phyloP scores from a whole-genome alignment of 805 yeast genomes.

The Yarrowia sp. region DNA sequence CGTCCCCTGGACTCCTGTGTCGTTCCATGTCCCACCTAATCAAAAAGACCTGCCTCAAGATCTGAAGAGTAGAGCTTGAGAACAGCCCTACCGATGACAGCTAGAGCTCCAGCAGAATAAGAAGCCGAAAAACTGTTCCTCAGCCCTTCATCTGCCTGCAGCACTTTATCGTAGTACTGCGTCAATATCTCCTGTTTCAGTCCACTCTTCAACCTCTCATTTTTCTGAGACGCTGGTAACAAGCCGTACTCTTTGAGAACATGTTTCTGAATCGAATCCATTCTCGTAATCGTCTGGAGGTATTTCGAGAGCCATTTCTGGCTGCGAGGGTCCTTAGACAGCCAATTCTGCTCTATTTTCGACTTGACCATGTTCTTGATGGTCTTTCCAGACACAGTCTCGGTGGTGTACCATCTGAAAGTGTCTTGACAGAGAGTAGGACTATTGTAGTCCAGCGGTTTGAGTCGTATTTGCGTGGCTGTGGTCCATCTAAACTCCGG shows the following conservation, averaged over 20 bases:
- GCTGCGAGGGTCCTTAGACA: neutral
- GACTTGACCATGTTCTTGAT: constrained; percentile 5
- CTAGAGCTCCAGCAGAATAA: neutral
- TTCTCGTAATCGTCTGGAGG: neutral
- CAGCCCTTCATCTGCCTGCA: neutral
- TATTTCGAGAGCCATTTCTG: neutral
- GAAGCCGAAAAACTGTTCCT: neutral
- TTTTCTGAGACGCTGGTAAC: neutral
- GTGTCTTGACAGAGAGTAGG: neutral
- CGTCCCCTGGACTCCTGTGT: no score
- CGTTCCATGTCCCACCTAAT: neutral
- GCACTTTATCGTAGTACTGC: constrained; percentile 4
- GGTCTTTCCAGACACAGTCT: constrained; percentile 4
- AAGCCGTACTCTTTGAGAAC: neutral
- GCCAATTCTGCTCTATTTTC: neutral
- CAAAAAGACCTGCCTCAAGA: neutral
- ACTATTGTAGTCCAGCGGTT: neutral
- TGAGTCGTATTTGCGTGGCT: neutral
- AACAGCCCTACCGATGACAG: neutral
- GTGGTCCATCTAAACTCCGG: neutral
- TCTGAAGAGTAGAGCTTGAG: neutral
- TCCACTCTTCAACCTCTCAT: neutral
- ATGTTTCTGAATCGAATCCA: constrained; percentile 10
- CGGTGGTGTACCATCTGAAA: neutral
- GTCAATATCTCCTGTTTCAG: neutral